Conservation (phyloP, 1,139 yeast genomes). For the Diutina pseudorugosa region DNA sequence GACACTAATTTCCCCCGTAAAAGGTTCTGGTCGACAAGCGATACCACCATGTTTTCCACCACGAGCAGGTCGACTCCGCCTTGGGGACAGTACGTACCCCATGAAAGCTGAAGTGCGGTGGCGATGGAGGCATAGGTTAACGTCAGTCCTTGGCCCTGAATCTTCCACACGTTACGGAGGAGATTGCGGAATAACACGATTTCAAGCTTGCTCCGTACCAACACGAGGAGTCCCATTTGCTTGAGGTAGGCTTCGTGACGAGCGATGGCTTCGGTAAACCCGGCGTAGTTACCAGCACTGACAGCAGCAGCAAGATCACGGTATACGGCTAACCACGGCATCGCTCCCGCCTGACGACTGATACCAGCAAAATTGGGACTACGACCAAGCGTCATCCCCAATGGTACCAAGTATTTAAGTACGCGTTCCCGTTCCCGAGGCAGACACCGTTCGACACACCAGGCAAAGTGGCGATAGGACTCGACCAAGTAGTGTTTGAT, state of each 20-base stretch:
- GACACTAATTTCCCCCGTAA: conserved; percentile 42
- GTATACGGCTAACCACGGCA: conserved; percentile 12
- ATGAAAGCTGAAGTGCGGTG: conserved; percentile 11
- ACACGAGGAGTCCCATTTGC: conserved; percentile 20
- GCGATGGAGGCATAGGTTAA: conserved; percentile 19
- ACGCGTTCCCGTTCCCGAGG: conserved; percentile 22
- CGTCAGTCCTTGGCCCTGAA: conserved; percentile 15
- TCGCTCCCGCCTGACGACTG: conserved; percentile 15
- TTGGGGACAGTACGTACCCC: conserved; percentile 6
- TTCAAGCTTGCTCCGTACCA: conserved; percentile 28
- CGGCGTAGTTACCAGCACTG: conserved; percentile 27
- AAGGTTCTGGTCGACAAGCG: conserved; percentile 40
- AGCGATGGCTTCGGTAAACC: conserved; percentile 19
- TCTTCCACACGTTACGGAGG: conserved; percentile 22
- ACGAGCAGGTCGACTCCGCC: conserved; percentile 17
- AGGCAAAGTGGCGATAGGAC: conserved; percentile 46
- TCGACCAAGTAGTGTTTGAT: conserved; percentile 44
- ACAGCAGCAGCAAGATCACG: conserved; percentile 21
- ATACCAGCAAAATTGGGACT: conserved; percentile 25
- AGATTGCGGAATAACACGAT: conserved; percentile 37
- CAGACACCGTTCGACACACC: conserved; percentile 46
- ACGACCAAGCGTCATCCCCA: conserved; percentile 42
- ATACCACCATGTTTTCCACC: conserved; percentile 36
- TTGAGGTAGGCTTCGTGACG: conserved; percentile 25
- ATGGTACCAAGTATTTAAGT: conserved; percentile 44